Percentiles rank a stretch among this genome's conserved stretches.
Evolutionary conservation across 2,329 filamentous ascomycete genomes (phyloP).

Genomic region (Paracoccidioides lutzii): DNA sequence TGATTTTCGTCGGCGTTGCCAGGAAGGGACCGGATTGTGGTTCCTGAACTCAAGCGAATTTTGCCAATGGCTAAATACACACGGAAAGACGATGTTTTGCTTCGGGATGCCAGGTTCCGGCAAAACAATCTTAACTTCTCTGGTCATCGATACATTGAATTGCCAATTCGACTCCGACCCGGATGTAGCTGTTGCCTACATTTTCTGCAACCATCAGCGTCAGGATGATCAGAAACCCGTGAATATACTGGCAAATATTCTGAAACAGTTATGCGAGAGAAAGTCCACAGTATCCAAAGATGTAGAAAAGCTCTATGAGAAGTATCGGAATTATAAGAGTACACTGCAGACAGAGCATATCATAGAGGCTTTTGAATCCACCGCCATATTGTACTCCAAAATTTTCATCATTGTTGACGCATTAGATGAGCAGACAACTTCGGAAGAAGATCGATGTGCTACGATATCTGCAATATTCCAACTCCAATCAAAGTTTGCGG

Average conservation of each 20-base stretch:
- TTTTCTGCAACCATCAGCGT: background rate
- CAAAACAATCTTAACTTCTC: slow-evolving; percentile 10
- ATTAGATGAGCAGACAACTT: slow-evolving; percentile 8
- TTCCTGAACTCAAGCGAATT: slow-evolving; percentile 31
- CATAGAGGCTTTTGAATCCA: background rate
- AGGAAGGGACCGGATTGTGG: slow-evolving; percentile 37
- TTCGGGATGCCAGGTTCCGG: slow-evolving; percentile 10
- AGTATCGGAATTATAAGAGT: background rate
- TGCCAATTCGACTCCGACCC: background rate
- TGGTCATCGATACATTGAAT: slow-evolving; percentile 6
- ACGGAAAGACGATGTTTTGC: slow-evolving; percentile 1
- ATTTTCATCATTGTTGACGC: slow-evolving; percentile 10
- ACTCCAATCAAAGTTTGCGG: background rate
- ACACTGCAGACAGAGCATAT: background rate
- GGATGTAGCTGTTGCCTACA: background rate
- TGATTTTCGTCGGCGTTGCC: slow-evolving; percentile 24
- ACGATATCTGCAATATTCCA: slow-evolving; percentile 1
- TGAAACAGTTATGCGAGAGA: background rate
- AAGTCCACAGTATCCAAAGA: background rate
- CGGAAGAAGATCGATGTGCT: background rate
- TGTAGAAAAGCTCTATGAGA: slow-evolving; percentile 5
- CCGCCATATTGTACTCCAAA: background rate
- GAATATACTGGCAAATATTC: slow-evolving; percentile 1
- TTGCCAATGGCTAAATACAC: slow-evolving; percentile 6
- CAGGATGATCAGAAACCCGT: background rate